Base-by-base conservation (phyloP, 306 rosid genomes). In the Castanospermum australe region DNA sequence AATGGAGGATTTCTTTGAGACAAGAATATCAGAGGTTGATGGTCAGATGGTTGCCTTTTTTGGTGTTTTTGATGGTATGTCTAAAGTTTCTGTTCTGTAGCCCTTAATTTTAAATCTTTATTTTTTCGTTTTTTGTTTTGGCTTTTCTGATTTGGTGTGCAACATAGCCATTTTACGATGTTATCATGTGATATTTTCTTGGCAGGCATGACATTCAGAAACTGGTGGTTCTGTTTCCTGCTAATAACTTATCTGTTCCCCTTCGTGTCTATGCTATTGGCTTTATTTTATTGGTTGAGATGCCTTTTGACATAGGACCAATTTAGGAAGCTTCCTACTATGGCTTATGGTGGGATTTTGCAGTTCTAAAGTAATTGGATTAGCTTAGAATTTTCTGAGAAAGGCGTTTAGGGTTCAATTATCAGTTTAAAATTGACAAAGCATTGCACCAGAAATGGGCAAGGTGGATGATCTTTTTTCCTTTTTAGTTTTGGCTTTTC, bases 1-100 rank as follows among this genome's bases (percentile, higher is more conserved):
- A 7, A 93, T 93, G 98, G 98, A 93, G 90, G 98, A 93, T 84
- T 93, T 88, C 86, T 93, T 81, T 66, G 98, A 88, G 89, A 88
- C 94, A 35, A 87, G 59, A 21, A 87, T 89, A 70, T 89, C 94
- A 33, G 98, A 91, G 79, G 84, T 93, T 51, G 93, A 93, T 81
- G 98, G 94, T 64, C 94, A 93, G 76, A 89, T 73, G 88, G 98
- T 93, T 24, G 98, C 92, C 13, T 91, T 93, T 85, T 93, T 93
- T 38, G 98, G 97, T 77, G 98, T 93, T 86, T 93, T 93, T 76
- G 98, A 93, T 86, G 98, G 98, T 93, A 91, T 59, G 83, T 65
- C 45, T 76, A 72, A 30, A 24, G 67, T 18, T 72, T 65, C 24
- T 75, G 55, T 63, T 42, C 24, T 79, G 71, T n/a, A 32, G 63